phyloP scores from a whole-genome alignment of 2,329 filamentous ascomycete species.

The Fusarium pseudoanthophilum region DNA sequence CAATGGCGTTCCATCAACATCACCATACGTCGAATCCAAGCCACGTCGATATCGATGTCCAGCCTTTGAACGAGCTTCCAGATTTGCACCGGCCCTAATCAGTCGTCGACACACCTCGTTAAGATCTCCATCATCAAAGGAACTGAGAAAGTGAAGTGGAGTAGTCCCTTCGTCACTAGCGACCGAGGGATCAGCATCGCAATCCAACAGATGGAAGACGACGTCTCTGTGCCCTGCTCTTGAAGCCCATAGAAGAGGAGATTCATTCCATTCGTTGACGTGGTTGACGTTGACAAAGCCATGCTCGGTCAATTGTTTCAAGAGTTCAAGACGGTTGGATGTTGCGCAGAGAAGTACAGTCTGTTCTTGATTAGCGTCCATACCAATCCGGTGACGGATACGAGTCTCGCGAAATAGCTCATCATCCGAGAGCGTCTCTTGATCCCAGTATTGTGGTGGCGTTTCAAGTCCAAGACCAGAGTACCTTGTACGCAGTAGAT shows the following conservation, averaged over 20 bases:
- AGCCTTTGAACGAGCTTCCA: background rate
- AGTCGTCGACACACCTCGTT: background rate
- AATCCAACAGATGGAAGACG: rapidly evolving
- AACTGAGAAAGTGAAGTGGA: background rate
- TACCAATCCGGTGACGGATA: background rate
- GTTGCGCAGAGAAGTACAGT: background rate
- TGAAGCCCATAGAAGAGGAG: background rate
- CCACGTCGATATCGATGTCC: background rate
- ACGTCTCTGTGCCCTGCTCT: background rate
- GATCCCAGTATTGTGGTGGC: background rate
- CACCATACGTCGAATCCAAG: background rate
- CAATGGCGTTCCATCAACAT: background rate
- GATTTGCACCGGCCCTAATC: background rate
- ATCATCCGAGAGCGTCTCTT: background rate
- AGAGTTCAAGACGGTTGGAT: background rate
- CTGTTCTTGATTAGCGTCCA: background rate
- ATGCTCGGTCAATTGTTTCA: rapidly evolving
- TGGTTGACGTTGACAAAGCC: background rate
- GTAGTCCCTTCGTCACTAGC: background rate
- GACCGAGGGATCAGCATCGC: background rate
- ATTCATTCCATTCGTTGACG: background rate
- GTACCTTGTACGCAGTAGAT: background rate
- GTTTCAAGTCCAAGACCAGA: background rate
- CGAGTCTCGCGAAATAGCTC: background rate
- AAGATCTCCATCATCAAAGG: rapidly evolving